Conservation (phyloP, 768 basidiomycete genomes). For the Sutorius australiensis region DNA sequence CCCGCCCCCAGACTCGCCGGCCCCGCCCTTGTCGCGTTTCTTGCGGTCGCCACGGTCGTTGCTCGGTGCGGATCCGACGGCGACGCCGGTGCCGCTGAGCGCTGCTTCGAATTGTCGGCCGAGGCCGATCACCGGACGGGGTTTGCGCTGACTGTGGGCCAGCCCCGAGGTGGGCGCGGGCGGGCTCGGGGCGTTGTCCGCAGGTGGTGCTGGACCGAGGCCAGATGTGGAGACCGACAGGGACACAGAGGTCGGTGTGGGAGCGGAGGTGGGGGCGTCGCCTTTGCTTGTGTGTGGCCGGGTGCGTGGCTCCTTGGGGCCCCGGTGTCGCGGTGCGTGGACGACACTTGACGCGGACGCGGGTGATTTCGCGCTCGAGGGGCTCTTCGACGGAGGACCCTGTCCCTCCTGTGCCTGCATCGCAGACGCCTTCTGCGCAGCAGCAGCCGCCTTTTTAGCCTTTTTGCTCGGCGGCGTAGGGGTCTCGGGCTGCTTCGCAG, state of each 20-base stretch:
- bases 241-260: background rate
- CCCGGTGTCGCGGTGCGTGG: conserved; percentile 15
- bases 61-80: conserved; percentile 16
- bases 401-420: conserved; percentile 5
- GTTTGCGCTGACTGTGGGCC: conserved; percentile 33
- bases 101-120: conserved; percentile 73
- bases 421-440: conserved; percentile 23
- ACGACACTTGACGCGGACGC: conserved; percentile 2
- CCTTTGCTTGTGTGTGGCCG: conserved; percentile 16
- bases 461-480: conserved; percentile 33
- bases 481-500: conserved; percentile 32
- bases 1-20: conserved; percentile 13
- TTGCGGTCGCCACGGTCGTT: conserved; percentile 27
- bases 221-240: background rate
- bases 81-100: conserved; percentile 55
- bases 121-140: conserved; percentile 58
- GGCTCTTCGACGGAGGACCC: conserved; percentile 2
- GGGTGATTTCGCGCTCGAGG: conserved; percentile 14
- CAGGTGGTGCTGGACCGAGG: background rate
- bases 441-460: conserved; percentile 30
- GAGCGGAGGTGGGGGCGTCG: background rate
- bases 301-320: conserved; percentile 12
- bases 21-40: conserved; percentile 34
- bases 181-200: conserved; percentile 5
- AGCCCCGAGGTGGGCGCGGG: background rate